These are phyloP conservation scores for Paraphoma chrysanthemicola DNA, from an alignment of 2,329 filamentous ascomycete genomes.

Conservation along the genomic window DNA sequence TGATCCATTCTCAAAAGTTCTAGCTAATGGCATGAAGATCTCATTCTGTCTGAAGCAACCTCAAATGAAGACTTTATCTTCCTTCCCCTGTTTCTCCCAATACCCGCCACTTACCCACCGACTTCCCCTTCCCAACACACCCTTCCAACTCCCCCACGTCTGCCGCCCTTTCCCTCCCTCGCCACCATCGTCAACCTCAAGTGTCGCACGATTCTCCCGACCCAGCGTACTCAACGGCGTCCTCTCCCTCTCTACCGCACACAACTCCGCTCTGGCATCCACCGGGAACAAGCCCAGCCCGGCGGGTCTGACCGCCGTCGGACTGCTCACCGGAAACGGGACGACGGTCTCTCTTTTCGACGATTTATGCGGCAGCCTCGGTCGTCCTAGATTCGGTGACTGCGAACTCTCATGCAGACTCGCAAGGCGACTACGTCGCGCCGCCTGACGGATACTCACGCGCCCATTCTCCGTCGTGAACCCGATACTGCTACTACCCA, in stretches of 20 bases:
- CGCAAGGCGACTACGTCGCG: slow-evolving; percentile 10
- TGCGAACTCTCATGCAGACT: slow-evolving; percentile 5
- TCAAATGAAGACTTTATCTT: slow-evolving; percentile 33
- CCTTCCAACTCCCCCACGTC: slow-evolving; percentile 35
- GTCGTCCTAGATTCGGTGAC: not conserved
- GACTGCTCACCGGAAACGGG: not conserved
- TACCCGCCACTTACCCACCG: slow-evolving; percentile 16
- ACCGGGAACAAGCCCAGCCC: slow-evolving; percentile 21
- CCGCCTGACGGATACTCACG: slow-evolving; percentile 2
- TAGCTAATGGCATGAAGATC: too few species aligned
- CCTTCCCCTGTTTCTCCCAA: slow-evolving; percentile 19
- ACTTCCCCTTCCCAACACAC: slow-evolving; percentile 19
- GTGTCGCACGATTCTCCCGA: slow-evolving; percentile 17
- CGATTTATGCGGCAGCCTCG: slow-evolving; percentile 3
- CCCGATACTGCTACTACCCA: slow-evolving; percentile 24
- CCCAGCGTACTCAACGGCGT: slow-evolving; percentile 20
- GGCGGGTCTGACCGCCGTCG: not conserved
- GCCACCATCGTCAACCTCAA: slow-evolving; percentile 15
- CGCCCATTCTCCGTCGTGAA: slow-evolving; percentile 17
- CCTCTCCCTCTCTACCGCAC: slow-evolving; percentile 13
- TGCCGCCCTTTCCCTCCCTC: slow-evolving; percentile 23
- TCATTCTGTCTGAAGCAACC: not conserved
- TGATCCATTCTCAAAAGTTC: too few species aligned
- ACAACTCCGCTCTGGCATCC: slow-evolving; percentile 13
- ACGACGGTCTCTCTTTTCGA: slow-evolving; percentile 6